Base-by-base conservation (phyloP, 2,329 filamentous ascomycete genomes). In the Penicillium sp. region DNA sequence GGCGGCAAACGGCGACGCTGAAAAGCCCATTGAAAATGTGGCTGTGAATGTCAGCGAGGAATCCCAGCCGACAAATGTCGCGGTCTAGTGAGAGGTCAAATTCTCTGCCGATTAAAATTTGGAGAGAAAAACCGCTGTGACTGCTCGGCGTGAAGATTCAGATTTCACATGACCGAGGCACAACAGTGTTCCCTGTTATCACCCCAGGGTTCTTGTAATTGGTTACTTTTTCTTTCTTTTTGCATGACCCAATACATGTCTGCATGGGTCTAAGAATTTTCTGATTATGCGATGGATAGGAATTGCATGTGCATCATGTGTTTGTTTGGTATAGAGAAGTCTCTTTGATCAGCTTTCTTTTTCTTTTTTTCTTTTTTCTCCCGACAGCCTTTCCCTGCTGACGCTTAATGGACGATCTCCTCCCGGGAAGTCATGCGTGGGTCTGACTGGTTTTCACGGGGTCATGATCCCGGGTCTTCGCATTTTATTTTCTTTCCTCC, bases 31-130 rank as follows among this genome's bases (percentile, higher is more conserved):
- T 11, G 48, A 55, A 9, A 51, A 51, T n/a, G 49, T 55, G 36
- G 43, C 56, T 36, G 53, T 52, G 11, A 55, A 52, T 16, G 31
- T 48, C 18, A 44, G 19, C 39, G 47, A 49, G 23, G 51, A 62
- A 29, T 21, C 44, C 31, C 59, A 55, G 24, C 53, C 58, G 37
- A 54, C 54, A 13, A 54, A 55, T 18, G 50, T 48, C 21, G 43
- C 52, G 5, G 60, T 48, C 50, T 62, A 60, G 57, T 4, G 53
- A 7, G 18, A 28, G 13, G 23, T 16, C 5, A 28, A 28, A 10
- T 28, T 10, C 24, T 5, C 24, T 28, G 5, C 24, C 24, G 24
- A 5, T 5, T 28, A 10, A 10, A 28, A 28, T 28, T 28, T 44
- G 19, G 21, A n/a, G n/a, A n/a, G n/a, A n/a, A n/a, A n/a, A n/a